Evolutionary conservation across 257 asterid genomes (phyloP).

Genomic region (Pogostemon cablin): DNA sequence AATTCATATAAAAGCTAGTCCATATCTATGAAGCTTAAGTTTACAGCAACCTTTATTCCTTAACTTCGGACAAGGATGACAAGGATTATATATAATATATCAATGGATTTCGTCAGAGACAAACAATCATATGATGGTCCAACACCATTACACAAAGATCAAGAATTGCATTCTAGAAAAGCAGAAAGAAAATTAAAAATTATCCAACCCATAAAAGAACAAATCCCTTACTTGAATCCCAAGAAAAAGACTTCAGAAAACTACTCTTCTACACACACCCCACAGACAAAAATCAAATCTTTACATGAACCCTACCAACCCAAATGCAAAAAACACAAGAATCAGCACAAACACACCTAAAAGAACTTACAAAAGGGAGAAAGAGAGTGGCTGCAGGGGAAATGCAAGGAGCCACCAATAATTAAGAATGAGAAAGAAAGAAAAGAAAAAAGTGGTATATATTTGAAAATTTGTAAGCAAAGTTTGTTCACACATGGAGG

Average conservation of each 20-base stretch:
- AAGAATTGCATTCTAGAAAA: constrained; percentile 4
- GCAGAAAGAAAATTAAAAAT: constrained; percentile 8
- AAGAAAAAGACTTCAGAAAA: constrained; percentile 4
- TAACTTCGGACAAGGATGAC: background rate
- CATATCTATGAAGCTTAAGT: constrained; percentile 26
- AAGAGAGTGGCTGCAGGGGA: constrained; percentile 8
- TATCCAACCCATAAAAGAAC: constrained; percentile 23
- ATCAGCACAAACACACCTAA: constrained; percentile 8
- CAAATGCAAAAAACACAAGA: constrained; percentile 11
- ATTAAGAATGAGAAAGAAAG: background rate
- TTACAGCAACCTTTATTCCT: constrained; percentile 32
- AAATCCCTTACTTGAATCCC: constrained; percentile 24
- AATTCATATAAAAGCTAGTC: background rate
- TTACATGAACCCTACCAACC: constrained; percentile 5
- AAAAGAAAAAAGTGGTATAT: background rate
- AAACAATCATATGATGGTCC: constrained; percentile 14
- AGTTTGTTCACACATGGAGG: constrained; percentile 17
- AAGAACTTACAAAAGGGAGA: constrained; percentile 24
- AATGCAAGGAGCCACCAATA: background rate
- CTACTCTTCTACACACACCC: constrained; percentile 8
- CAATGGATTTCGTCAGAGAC: constrained; percentile 9
- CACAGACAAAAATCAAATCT: constrained; percentile 11
- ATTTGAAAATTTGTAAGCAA: background rate
- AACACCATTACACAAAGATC: constrained; percentile 22
- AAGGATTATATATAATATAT: background rate